Evolutionary conservation across 1,139 yeast species (phyloP).

Genomic region (Taphrina populina): DNA sequence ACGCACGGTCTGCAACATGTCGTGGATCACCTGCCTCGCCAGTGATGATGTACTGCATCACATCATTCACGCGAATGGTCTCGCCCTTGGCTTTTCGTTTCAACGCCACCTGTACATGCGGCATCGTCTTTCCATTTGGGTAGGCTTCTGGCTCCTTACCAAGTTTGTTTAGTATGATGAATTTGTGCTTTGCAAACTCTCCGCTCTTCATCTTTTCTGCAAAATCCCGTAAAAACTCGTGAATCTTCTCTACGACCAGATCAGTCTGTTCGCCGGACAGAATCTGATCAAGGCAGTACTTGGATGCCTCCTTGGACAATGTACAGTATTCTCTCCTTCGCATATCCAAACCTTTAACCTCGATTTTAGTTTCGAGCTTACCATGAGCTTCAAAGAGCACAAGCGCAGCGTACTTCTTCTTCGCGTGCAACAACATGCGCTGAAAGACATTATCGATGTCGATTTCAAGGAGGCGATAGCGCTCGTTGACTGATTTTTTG

Average conservation of each 20-base stretch:
- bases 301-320: conserved; percentile 80
- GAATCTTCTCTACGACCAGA: conserved; percentile 68
- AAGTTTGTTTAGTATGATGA: conserved; percentile 45
- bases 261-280: conserved; percentile 77
- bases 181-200: conserved; percentile 61
- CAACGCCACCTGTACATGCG: conserved; percentile 90
- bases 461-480: conserved; percentile 82
- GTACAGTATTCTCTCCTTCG: conserved; percentile 95
- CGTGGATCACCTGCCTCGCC: conserved; percentile 47
- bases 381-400: conserved; percentile 54
- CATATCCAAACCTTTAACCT: conserved; percentile 96
- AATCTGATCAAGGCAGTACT: conserved; percentile 68
- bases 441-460: conserved; percentile 93
- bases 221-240: conserved; percentile 66
- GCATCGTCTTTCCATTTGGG: conserved; percentile 68
- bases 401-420: conserved; percentile 96
- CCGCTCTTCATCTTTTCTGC: conserved; percentile 59
- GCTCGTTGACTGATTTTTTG: conserved; percentile 79
- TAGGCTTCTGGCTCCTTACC: conserved; percentile 49
- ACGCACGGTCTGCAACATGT: conserved; percentile 41
- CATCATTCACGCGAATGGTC: conserved; percentile 82
- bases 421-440: conserved; percentile 82
- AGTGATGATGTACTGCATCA: conserved; percentile 81
- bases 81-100: conserved; percentile 77
- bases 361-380: conserved; percentile 57